Conservation (phyloP, 2,329 filamentous ascomycete genomes). For the Trichoderma koningii region DNA sequence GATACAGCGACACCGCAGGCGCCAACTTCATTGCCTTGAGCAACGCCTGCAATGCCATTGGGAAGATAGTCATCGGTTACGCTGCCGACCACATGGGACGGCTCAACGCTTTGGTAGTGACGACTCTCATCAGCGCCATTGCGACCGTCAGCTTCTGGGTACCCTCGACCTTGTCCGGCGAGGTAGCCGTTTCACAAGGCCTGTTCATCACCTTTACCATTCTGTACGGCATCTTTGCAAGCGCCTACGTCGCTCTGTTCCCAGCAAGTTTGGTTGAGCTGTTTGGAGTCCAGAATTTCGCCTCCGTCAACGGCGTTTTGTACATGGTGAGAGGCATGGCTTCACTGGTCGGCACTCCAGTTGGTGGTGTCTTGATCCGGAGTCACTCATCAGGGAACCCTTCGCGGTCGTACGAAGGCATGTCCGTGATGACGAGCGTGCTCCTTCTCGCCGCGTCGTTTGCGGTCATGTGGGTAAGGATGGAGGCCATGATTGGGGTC, state of each 20-base stretch:
- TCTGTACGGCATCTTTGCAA: constrained; percentile 13
- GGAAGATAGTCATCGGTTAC: constrained; percentile 15
- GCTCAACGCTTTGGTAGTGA: constrained; percentile 5
- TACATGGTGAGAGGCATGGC: constrained; percentile 18
- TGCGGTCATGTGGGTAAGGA: constrained; percentile 11
- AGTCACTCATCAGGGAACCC: constrained; percentile 8
- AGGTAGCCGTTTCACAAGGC: not conserved
- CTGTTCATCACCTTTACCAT: constrained; percentile 15
- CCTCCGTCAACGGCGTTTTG: constrained; percentile 12
- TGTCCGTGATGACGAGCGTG: constrained; percentile 6
- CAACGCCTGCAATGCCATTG: constrained; percentile 14
- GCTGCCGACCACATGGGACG: constrained; percentile 14
- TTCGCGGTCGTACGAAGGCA: constrained; percentile 11
- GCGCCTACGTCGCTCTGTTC: constrained; percentile 11
- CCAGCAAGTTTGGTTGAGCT: constrained; percentile 14
- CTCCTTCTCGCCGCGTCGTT: constrained; percentile 8
- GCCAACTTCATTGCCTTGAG: constrained; percentile 15
- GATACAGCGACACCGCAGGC: constrained; percentile 18
- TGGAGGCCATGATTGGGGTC: constrained; percentile 6
- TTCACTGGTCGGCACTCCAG: constrained; percentile 15
- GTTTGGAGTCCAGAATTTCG: constrained; percentile 9
- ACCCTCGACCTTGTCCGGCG: constrained; percentile 9
- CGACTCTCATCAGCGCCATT: constrained; percentile 4
- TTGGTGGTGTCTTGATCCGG: constrained; percentile 18
- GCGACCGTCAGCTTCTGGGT: constrained; percentile 8